A percentile compares a stretch with the other conserved stretches of the same genome.
Evolutionary conservation across 2,329 filamentous ascomycete species (phyloP).

Genomic region (Gremmenia infestans): DNA sequence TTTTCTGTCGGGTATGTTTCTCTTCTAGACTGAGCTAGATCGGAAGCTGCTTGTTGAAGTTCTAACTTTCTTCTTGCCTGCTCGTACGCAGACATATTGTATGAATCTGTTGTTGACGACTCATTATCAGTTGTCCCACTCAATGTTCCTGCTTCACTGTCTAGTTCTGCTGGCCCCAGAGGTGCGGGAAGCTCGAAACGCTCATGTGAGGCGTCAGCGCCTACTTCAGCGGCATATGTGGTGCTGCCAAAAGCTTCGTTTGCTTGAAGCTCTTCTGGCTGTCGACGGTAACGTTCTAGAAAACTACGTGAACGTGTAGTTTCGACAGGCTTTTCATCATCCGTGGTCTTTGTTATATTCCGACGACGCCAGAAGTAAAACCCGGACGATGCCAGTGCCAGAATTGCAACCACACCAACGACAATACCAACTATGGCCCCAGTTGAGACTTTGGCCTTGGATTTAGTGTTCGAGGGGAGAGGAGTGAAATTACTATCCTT

Average conservation of each 20-base stretch:
- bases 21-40: slow-evolving; percentile 33
- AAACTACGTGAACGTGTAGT: slow-evolving; percentile 40
- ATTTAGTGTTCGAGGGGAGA: slow-evolving; percentile 1
- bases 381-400: slow-evolving; percentile 1
- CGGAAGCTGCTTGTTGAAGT: slow-evolving; percentile 45
- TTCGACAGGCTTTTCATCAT: slow-evolving; percentile 14
- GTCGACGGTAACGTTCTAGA: slow-evolving; percentile 37
- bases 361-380: slow-evolving; percentile 16
- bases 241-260: slow-evolving; percentile 46
- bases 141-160: slow-evolving; percentile 22
- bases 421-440: slow-evolving; percentile 26
- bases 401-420: slow-evolving; percentile 16
- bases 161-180: slow-evolving; percentile 24
- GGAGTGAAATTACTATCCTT: slow-evolving; percentile 25
- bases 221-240: slow-evolving; percentile 40
- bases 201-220: slow-evolving; percentile 21
- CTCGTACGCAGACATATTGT: slow-evolving; percentile 45
- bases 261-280: slow-evolving; percentile 43
- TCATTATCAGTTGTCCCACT: slow-evolving; percentile 21
- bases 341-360: slow-evolving; percentile 23
- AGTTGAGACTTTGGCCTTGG: slow-evolving; percentile 10
- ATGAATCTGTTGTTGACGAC: slow-evolving; percentile 28
- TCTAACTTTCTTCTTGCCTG: slow-evolving; percentile 46
- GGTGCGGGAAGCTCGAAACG: slow-evolving; percentile 25
- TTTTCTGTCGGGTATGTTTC: slow-evolving; percentile 32